Conservation (phyloP, 2,329 filamentous ascomycete species). For the Aspergillus felis region DNA sequence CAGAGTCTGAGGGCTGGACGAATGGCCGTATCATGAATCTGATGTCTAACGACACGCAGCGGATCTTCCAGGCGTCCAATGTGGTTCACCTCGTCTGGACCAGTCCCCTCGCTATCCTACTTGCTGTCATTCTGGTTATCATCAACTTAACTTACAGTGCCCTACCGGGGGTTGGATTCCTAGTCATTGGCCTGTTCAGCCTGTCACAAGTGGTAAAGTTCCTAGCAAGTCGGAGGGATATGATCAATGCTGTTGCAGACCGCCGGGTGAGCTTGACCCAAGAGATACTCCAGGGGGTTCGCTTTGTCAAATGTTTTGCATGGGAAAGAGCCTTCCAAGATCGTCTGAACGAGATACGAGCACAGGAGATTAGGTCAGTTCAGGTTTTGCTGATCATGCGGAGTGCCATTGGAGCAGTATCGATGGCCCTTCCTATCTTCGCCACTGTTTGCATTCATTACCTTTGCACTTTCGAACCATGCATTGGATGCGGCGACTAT, state of each 20-base stretch:
- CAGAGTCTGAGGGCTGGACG: conserved; percentile 64
- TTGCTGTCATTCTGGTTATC: conserved; percentile 73
- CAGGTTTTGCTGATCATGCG: conserved; percentile 77
- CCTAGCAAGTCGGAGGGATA: conserved; percentile 68
- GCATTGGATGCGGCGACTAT: conserved; percentile 69
- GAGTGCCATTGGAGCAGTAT: conserved; percentile 78
- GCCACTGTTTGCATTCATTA: conserved; percentile 92
- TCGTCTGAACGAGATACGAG: conserved; percentile 69
- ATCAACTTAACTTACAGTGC: conserved; percentile 79
- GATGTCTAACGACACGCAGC: conserved; percentile 78
- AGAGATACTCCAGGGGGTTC: conserved; percentile 82
- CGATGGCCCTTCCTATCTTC: conserved; percentile 82
- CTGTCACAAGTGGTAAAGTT: conserved; percentile 70
- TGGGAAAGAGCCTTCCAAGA: conserved; percentile 86
- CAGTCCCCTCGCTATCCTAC: conserved; percentile 67
- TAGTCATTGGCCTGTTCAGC: conserved; percentile 72
- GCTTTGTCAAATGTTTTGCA: conserved; percentile 93
- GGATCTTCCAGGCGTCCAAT: not conserved
- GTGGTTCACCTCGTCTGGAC: conserved; percentile 56
- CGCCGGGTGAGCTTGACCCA: conserved; percentile 86
- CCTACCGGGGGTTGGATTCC: conserved; percentile 77
- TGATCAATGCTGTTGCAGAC: conserved; percentile 88
- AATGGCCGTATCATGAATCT: conserved; percentile 86
- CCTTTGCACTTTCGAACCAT: conserved; percentile 61
- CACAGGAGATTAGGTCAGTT: conserved; percentile 69